Conservation (phyloP, 257 asterid species). For the Fraxinus pennsylvanica region DNA sequence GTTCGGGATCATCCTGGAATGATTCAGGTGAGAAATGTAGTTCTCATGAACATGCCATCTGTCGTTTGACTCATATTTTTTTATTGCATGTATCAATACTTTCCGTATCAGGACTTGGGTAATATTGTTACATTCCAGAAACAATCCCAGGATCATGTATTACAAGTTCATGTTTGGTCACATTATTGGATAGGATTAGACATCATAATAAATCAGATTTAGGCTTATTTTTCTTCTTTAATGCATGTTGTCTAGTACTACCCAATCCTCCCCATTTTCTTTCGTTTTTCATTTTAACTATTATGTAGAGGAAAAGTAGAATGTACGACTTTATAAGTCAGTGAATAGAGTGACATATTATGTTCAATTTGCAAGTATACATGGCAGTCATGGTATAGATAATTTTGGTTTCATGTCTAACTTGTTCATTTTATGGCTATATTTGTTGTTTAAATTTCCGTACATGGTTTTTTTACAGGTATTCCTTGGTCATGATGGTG, state of each 20-base stretch:
- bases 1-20: conserved; percentile 96
- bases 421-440: not conserved
- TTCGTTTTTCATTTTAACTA: not conserved
- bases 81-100: not conserved
- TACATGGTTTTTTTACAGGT: conserved; percentile 47
- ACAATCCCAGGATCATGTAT: not conserved
- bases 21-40: conserved; percentile 69
- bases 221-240: not conserved
- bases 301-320: not conserved
- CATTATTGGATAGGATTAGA: conserved; percentile 34
- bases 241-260: not conserved
- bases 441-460: conserved; percentile 13
- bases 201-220: too few relatives aligned
- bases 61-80: not conserved
- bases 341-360: not conserved
- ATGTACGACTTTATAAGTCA: not conserved
- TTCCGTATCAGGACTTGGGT: not conserved
- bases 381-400: not conserved
- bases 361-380: not conserved
- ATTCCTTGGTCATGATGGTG: conserved; percentile 75
- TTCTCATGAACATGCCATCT: conserved; percentile 3
- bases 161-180: conserved; percentile 7
- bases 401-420: not conserved
- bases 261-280: not conserved
- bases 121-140: too few relatives aligned